Base-by-base conservation (phyloP, 2,329 filamentous ascomycete genomes). In the Botrytis medusae region DNA sequence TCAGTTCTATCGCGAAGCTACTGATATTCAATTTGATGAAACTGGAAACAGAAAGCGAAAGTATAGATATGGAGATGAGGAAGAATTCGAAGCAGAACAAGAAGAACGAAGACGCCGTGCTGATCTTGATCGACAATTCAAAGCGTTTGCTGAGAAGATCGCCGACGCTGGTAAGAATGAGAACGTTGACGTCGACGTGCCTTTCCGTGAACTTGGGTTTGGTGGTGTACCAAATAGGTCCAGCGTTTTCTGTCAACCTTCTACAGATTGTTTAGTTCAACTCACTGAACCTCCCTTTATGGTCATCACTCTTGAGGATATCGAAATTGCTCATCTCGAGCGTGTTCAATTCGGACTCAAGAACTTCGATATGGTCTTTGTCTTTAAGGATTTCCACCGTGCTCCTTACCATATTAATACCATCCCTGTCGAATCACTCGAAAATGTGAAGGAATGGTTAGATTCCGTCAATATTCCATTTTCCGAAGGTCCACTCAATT, bases 311-410 rank as follows among this genome's bases (percentile, higher is more conserved):
- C 89, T 99, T 48, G 94, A 95, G 69, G 96, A 99, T 80, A 96
- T 99, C 77, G 96, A 99, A 83, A 89, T 98, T 78, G 96, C 96
- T 25, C 96, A 99, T 84, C 86, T 99, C 74, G 96, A 99, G 83
- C 93, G 95, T 85, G 96, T 99, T 29, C 87, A 95, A 84, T 99
- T 99, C 80, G 97, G 96, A 48, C 87, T 99, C 75, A 98, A 98
- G 87, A 99, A 99, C 83, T 99, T 99, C 82, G 96, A 99, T 83
- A 90, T 99, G 83, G 96, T 99, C 32, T 95, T 98, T 80, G 93
- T 99, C 54, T 98, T 97, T 87, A 98, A 98, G 81, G 96, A 99
- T 84, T 98, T 97, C 83, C 90, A 92, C 71, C 90, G 95, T n/a
- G 84, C 93, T 4, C 95, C 95, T 1, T 92, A 92, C 73, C 96